Conservation (phyloP, 2,329 filamentous ascomycete species). For the Talaromyces sp. region DNA sequence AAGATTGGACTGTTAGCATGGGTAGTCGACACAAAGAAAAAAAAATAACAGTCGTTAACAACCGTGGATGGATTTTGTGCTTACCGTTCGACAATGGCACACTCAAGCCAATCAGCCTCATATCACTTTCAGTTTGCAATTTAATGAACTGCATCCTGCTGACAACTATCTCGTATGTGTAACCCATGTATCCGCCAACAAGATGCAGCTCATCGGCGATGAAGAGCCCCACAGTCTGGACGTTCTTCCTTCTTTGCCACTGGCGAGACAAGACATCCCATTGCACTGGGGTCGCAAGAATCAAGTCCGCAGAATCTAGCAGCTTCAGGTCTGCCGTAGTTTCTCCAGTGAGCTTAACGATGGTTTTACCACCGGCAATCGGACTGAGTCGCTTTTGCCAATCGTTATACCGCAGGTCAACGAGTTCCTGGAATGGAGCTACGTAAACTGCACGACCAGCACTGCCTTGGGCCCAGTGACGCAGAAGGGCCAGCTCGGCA, state of each 20-base stretch:
- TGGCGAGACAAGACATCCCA: conserved; percentile 95
- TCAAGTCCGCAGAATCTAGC: conserved; percentile 77
- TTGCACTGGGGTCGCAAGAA: conserved; percentile 85
- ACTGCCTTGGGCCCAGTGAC: conserved; percentile 71
- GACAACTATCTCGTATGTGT: conserved; percentile 93
- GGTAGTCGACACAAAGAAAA: not conserved
- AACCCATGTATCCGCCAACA: conserved; percentile 77
- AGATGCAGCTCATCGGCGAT: conserved; percentile 95
- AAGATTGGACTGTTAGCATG: not conserved
- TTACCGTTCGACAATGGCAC: conserved; percentile 74
- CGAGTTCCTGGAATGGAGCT: conserved; percentile 87
- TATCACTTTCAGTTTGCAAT: conserved; percentile 73
- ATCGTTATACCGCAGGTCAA: conserved; percentile 73
- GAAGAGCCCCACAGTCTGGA: conserved; percentile 83
- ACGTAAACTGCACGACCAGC: conserved; percentile 84
- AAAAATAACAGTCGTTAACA: not conserved
- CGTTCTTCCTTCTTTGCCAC: conserved; percentile 94
- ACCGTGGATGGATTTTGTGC: not conserved
- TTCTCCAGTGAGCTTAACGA: conserved; percentile 91
- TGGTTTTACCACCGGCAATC: conserved; percentile 75
- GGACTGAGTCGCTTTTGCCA: conserved; percentile 74
- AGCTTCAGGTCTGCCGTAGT: conserved; percentile 85
- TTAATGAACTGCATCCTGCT: conserved; percentile 96
- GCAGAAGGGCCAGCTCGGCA: conserved; percentile 85
- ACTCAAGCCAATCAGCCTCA: conserved; percentile 84